Conservation (phyloP, 2,329 filamentous ascomycete species). For the Penicillium fuscoglaucum region DNA sequence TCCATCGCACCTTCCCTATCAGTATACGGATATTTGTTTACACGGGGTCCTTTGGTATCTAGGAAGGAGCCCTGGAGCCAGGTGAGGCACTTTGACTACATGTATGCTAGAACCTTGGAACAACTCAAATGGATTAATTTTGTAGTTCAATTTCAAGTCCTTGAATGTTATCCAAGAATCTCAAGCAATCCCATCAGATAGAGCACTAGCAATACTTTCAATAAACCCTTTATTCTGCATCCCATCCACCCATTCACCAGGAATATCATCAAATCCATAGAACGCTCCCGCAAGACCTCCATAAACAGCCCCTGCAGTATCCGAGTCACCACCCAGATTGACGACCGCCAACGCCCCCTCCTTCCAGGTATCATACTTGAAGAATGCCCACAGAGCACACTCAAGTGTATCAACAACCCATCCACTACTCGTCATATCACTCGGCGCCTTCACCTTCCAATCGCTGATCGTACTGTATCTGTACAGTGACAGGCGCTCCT, state of each 20-base stretch:
- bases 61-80: not conserved
- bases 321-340: slow-evolving; percentile 47
- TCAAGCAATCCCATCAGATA: not conserved
- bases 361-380: slow-evolving; percentile 39
- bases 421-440: slow-evolving; percentile 38
- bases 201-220: slow-evolving; percentile 7
- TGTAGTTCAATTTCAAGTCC: not conserved
- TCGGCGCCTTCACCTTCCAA: slow-evolving; percentile 26
- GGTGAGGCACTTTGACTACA: not conserved
- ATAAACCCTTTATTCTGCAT: slow-evolving; percentile 30
- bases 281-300: slow-evolving; percentile 46
- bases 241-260: slow-evolving; percentile 31
- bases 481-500: slow-evolving; percentile 14
- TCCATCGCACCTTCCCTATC: not conserved
- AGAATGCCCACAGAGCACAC: slow-evolving; percentile 47
- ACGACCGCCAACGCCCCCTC: slow-evolving; percentile 44
- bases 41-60: too few relatives aligned
- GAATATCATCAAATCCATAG: slow-evolving; percentile 40
- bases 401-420: slow-evolving; percentile 48
- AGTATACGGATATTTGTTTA: not conserved
- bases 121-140: not conserved
- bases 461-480: slow-evolving; percentile 20
- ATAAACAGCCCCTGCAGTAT: slow-evolving; percentile 49
- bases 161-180: not conserved
- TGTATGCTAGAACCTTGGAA: not conserved